Conservation (phyloP, 2,329 filamentous ascomycete species). For the Penicillium paneum region DNA sequence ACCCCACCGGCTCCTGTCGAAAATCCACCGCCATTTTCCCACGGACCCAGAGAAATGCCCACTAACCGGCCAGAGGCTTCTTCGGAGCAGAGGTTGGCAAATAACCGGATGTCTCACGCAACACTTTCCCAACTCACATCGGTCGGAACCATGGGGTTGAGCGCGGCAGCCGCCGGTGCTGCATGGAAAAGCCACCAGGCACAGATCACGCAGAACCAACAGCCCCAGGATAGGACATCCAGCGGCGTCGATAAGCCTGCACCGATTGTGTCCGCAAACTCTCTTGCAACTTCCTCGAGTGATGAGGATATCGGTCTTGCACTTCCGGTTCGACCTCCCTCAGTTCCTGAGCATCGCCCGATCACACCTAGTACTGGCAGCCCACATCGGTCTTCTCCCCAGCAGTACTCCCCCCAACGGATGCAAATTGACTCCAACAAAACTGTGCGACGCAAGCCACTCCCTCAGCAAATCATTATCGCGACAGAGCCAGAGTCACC, state of each 20-base stretch:
- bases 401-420: neutral
- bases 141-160: conserved; percentile 55
- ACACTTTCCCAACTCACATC: conserved; percentile 78
- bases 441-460: conserved; percentile 52
- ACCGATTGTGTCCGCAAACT: neutral
- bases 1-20: conserved; percentile 73
- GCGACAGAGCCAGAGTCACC: conserved; percentile 19
- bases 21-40: conserved; percentile 73
- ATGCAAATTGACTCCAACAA: conserved; percentile 42
- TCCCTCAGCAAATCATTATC: conserved; percentile 41
- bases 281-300: conserved; percentile 11
- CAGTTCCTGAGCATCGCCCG: conserved; percentile 17
- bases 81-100: conserved; percentile 73
- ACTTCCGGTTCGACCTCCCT: conserved; percentile 25
- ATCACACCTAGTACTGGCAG: conserved; percentile 14
- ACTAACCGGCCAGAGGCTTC: conserved; percentile 68
- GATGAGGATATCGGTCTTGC: conserved; percentile 23
- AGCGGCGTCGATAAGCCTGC: neutral
- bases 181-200: conserved; percentile 35
- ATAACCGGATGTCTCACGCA: conserved; percentile 75
- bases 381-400: conserved; percentile 6
- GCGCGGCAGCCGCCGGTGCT: conserved; percentile 36
- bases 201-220: conserved; percentile 8
- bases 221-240: neutral
- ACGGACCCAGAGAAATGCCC: conserved; percentile 69